These are phyloP conservation scores for Phytophthora uliginosa DNA, from an alignment of 352 stramenopile genomes.

Conservation along the genomic window DNA sequence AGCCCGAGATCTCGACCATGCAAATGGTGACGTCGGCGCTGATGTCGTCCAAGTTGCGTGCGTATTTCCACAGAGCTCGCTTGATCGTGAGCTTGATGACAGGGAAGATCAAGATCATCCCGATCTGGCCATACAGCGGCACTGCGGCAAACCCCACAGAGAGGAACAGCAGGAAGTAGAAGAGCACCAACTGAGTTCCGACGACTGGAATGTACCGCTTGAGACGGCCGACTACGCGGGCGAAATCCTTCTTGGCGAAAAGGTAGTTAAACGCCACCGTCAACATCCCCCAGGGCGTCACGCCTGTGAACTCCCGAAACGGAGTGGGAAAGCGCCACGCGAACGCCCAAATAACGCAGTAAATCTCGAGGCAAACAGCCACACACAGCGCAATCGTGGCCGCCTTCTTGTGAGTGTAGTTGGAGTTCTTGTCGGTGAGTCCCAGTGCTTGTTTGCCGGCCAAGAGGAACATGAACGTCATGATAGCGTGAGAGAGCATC, in stretches of 20 bases:
- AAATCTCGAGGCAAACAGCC: slow-evolving; percentile 13
- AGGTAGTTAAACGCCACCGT: slow-evolving; percentile 15
- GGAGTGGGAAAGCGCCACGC: slow-evolving; percentile 21
- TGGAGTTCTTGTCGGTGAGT: slow-evolving; percentile 5
- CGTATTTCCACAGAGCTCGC: slow-evolving; percentile 29
- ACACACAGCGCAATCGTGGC: slow-evolving; percentile 9
- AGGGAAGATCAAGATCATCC: slow-evolving; percentile 24
- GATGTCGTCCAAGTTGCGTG: slow-evolving; percentile 32
- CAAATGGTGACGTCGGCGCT: slow-evolving; percentile 35
- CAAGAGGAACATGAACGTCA: slow-evolving; percentile 21
- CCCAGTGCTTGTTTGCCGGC: slow-evolving; percentile 13
- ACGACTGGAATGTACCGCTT: slow-evolving; percentile 23
- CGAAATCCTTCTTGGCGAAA: slow-evolving; percentile 15
- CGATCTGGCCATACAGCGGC: slow-evolving; percentile 15
- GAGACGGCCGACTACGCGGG: not conserved
- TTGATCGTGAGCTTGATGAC: slow-evolving; percentile 28
- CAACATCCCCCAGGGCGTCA: slow-evolving; percentile 9
- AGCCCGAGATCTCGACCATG: slow-evolving; percentile 36
- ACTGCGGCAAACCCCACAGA: slow-evolving; percentile 18
- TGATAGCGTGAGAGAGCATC: slow-evolving; percentile 1
- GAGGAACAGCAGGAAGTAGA: slow-evolving; percentile 28
- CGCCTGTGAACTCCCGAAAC: slow-evolving; percentile 15
- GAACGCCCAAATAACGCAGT: slow-evolving; percentile 18
- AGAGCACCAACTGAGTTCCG: slow-evolving; percentile 17
- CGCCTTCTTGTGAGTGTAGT: slow-evolving; percentile 22